Evolutionary conservation across 2,329 filamentous ascomycete genomes (phyloP), one percentile per base, ranked within the genome.

Genomic region (Bimuria novae-zelandiae): DNA sequence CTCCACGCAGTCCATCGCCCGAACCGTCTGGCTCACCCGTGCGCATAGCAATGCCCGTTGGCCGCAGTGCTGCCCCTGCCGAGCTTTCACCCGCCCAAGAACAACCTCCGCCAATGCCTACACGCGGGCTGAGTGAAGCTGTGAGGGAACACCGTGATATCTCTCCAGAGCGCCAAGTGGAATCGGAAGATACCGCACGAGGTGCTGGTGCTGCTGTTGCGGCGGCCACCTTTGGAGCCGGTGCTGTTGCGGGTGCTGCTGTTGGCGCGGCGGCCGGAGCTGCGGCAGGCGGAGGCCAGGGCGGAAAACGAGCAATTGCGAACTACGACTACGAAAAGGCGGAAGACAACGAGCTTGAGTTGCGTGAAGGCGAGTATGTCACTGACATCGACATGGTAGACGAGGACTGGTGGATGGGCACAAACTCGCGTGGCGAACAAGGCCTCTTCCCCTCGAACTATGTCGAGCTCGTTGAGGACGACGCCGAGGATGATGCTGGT

Each of bases 401-500:
- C 64, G 89, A 95, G 46, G 93, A 99, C 71, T 99, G 94, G 94
- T 99, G 94, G 94, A 89, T 96, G 84, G 94, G 95, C 37, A 90
- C 89, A 61, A 99, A 97, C 77, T 78, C 82, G 19, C 82, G 80
- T 56, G 94, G 94, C 64, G 91, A 97, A 74, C 87, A 82, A 53
- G 94, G 94, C 42, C 81, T 99, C 30, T 97, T 99, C 81, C 94
- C 94, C 4, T 94, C 90, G 78, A 97, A 97, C 80, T 99, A 99
- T 62, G 93, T 99, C 48, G 92, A 96, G 73, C 75, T 96, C 19
- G 80, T 94, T 30, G 87, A 89, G 32, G 87, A 84, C 27, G 82
- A 83, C 14, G 68, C 70, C 8, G 73, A 70, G 33, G 87, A 83
- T 21, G 82, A 84, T 30, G 69, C 62, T 35, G 72, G 55, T 33